phyloP scores from a whole-genome alignment of 2,329 filamentous ascomycete species.

The Botrytis cinerea region DNA sequence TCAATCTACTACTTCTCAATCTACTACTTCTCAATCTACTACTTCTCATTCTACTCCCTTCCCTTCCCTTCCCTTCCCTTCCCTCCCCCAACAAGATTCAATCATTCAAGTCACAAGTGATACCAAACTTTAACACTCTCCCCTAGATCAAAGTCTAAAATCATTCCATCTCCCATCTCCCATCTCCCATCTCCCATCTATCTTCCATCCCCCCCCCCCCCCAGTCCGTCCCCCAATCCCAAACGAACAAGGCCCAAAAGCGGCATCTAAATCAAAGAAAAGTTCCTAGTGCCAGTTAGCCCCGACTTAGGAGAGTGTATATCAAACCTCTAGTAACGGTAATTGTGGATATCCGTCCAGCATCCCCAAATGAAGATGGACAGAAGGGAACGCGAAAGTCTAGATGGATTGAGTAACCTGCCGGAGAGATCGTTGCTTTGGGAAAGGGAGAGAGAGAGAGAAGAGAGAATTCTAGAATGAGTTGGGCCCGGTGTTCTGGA shows the following conservation, averaged over 20 bases:
- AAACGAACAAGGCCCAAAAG: not conserved
- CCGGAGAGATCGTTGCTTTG: not conserved
- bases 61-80: too few relatives aligned
- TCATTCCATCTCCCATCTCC: too few relatives aligned
- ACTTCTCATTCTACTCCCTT: too few relatives aligned
- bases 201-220: too few relatives aligned
- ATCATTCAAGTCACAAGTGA: not conserved
- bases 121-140: not conserved
- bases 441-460: not conserved
- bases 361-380: slow-evolving; percentile 2
- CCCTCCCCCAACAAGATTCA: not conserved
- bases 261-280: slow-evolving; percentile 2
- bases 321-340: slow-evolving; percentile 1
- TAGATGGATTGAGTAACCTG: not conserved
- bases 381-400: not conserved
- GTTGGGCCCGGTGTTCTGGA: not conserved
- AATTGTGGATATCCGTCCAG: not conserved
- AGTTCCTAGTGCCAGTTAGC: not conserved
- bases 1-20: too few relatives aligned
- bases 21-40: too few relatives aligned
- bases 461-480: not conserved
- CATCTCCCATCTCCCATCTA: too few relatives aligned
- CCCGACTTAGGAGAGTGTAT: not conserved
- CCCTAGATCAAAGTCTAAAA: too few relatives aligned
- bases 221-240: not conserved